Conservation (phyloP, 1,139 yeast genomes). For the Saccharomyces pastorianus region DNA sequence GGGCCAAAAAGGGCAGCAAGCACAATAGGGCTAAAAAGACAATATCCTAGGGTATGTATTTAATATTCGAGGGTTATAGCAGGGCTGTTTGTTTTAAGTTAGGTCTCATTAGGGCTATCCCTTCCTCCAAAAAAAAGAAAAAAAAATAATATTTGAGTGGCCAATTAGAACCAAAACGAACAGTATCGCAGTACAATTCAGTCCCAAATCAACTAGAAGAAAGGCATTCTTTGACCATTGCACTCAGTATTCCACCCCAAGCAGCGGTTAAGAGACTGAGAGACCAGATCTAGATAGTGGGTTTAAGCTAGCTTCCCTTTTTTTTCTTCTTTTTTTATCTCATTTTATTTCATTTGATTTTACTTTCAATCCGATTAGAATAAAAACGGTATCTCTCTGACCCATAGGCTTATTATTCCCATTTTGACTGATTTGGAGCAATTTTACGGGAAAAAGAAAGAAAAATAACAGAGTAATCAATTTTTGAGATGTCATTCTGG, state of each 20-base stretch:
- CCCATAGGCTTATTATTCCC: not conserved
- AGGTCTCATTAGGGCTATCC: not conserved
- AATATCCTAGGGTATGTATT: not conserved
- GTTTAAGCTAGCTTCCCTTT: not conserved
- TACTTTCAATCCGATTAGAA: not conserved
- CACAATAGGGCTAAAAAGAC: not conserved
- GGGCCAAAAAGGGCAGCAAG: not conserved
- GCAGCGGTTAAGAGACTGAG: not conserved
- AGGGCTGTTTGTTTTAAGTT: not conserved
- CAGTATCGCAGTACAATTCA: not conserved
- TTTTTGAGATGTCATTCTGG: constrained; percentile 38
- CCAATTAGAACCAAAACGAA: not conserved
- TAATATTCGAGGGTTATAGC: too few species aligned
- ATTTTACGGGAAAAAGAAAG: not conserved
- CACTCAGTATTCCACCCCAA: not conserved
- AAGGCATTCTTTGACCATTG: not conserved
- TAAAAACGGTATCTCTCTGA: not conserved
- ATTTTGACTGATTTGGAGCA: not conserved
- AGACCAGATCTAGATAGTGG: not conserved
- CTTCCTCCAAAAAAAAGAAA: not conserved
- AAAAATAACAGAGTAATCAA: not conserved
- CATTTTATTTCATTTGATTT: not conserved
- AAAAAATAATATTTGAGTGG: not conserved
- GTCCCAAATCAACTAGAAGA: not conserved
- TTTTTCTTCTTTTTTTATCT: not conserved